Evolutionary conservation across 495 filamentous ascomycete species (phyloP).

Genomic region (Daldinia childiae): DNA sequence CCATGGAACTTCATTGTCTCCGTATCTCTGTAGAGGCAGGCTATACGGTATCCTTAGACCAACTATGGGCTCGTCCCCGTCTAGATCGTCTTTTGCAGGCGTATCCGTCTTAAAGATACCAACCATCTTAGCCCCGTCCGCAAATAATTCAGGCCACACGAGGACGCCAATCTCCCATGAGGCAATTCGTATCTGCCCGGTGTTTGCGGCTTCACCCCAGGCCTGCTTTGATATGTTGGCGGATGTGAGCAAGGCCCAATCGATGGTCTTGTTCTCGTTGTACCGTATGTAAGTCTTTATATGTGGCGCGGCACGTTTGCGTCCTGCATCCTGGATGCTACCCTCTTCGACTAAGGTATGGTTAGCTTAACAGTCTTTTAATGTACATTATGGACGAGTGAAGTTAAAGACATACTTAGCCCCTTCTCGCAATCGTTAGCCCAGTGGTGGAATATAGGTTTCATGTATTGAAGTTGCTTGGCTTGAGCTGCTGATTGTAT

Average conservation of each 20-base stretch:
- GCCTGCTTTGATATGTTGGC: slow-evolving; percentile 91
- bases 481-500: slow-evolving; percentile 71
- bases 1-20: slow-evolving; percentile 75
- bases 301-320: slow-evolving; percentile 86
- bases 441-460: slow-evolving; percentile 78
- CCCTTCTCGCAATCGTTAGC: slow-evolving; percentile 61
- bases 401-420: slow-evolving; percentile 24
- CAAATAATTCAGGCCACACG: slow-evolving; percentile 80
- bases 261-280: slow-evolving; percentile 64
- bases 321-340: slow-evolving; percentile 55
- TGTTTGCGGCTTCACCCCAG: slow-evolving; percentile 73
- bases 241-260: slow-evolving; percentile 88
- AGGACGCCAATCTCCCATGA: slow-evolving; percentile 90
- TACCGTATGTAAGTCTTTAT: slow-evolving; percentile 92
- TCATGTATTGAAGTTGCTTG: slow-evolving; percentile 79
- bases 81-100: slow-evolving; percentile 44
- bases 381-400: background rate
- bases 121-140: slow-evolving; percentile 66
- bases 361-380: background rate
- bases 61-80: slow-evolving; percentile 52
- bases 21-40: slow-evolving; percentile 76
- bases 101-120: slow-evolving; percentile 71
- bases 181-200: slow-evolving; percentile 71
- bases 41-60: slow-evolving; percentile 86
- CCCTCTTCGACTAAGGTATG: slow-evolving; percentile 13